A percentile compares a stretch with the other conserved stretches of the same genome.
These are phyloP conservation scores for Graphiopsis chlorocephala DNA, from an alignment of 2,329 filamentous ascomycete species.

Conservation along the genomic window DNA sequence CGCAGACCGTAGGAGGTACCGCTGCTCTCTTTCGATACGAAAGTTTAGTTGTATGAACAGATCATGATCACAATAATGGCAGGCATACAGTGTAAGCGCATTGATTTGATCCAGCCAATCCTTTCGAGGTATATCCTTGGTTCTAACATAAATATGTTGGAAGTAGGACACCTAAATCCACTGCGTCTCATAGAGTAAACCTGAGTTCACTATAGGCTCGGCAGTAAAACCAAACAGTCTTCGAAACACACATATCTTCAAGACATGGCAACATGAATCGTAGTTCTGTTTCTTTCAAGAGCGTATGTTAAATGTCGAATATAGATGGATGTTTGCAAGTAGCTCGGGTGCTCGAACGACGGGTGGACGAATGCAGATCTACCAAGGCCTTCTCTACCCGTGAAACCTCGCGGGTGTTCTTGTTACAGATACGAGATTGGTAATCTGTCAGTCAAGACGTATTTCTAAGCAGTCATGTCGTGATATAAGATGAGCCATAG, in stretches of 20 bases:
- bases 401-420: neutral
- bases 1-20: too few relatives aligned
- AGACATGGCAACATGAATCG: neutral
- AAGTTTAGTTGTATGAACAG: neutral
- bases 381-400: neutral
- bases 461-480: neutral
- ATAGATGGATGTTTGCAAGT: too few relatives aligned
- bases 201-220: neutral
- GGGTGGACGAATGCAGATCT: neutral
- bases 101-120: neutral
- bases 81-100: too few relatives aligned
- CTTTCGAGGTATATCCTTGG: neutral
- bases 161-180: neutral
- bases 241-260: neutral
- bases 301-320: too few relatives aligned
- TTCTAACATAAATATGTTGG: neutral
- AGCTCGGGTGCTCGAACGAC: neutral
- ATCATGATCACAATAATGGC: too few relatives aligned
- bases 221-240: neutral
- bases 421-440: neutral
- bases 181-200: too few relatives aligned
- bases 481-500: neutral
- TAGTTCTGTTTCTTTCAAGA: too few relatives aligned
- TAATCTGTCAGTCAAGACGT: neutral
- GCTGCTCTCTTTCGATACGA: neutral